Percentiles rank a stretch among this genome's conserved stretches.
Evolutionary conservation across 495 filamentous ascomycete genomes (phyloP).

Genomic region (Cercophora sp.): DNA sequence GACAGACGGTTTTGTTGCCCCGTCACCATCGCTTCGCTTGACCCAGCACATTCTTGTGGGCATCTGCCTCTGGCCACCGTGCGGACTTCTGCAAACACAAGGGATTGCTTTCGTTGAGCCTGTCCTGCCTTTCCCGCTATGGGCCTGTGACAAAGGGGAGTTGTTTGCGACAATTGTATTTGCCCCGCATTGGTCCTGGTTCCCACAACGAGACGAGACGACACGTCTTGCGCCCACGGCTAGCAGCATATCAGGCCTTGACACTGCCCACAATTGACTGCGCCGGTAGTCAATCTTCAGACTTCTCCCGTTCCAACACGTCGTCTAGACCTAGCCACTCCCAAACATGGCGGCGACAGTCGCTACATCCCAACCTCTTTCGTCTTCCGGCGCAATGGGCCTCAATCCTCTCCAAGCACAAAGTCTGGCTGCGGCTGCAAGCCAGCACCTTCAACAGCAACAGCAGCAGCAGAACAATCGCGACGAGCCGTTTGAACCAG

Average conservation of each 20-base stretch:
- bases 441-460: slow-evolving; percentile 21
- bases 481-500: slow-evolving; percentile 23
- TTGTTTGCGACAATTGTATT: slow-evolving; percentile 12
- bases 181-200: slow-evolving; percentile 3
- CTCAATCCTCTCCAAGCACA: slow-evolving; percentile 31
- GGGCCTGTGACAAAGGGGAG: slow-evolving; percentile 4
- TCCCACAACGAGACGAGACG: neutral
- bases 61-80: too few relatives aligned
- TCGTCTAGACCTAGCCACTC: neutral
- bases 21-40: neutral
- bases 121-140: neutral
- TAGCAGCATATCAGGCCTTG: too few relatives aligned
- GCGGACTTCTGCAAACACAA: too few relatives aligned
- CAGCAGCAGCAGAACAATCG: slow-evolving; percentile 12
- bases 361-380: slow-evolving; percentile 25
- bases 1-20: neutral
- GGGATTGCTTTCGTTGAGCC: too few relatives aligned
- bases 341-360: slow-evolving; percentile 31
- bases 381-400: slow-evolving; percentile 17
- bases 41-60: too few relatives aligned
- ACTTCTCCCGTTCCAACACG: neutral
- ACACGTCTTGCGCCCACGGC: slow-evolving; percentile 3
- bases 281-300: too few relatives aligned
- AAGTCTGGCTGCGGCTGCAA: slow-evolving; percentile 16
- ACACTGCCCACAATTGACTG: too few relatives aligned